Evolutionary conservation across 495 filamentous ascomycete genomes (phyloP).

Genomic region (Annulohypoxylon bovei): DNA sequence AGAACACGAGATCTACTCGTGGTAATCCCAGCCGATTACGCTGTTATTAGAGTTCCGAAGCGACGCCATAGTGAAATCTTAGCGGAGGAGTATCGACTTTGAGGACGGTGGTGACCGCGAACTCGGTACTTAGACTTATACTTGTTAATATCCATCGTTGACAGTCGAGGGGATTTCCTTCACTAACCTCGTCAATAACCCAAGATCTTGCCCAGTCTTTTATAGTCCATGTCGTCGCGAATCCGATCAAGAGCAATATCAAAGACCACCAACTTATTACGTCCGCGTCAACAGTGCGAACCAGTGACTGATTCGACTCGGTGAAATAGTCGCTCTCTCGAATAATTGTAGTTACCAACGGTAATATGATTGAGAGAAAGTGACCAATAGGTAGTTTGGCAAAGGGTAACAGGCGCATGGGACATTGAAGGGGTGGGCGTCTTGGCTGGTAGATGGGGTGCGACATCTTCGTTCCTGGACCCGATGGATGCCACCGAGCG

Average conservation of each 20-base stretch:
- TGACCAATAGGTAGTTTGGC: slow-evolving; percentile 20
- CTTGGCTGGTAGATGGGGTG: not conserved
- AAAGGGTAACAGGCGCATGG: slow-evolving; percentile 10
- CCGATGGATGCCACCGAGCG: not conserved
- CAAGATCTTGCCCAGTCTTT: slow-evolving; percentile 14
- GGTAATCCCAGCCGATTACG: not conserved
- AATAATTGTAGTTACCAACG: slow-evolving; percentile 22
- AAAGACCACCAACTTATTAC: slow-evolving; percentile 24
- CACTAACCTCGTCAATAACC: slow-evolving; percentile 11
- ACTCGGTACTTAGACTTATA: not conserved
- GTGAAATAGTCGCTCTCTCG: slow-evolving; percentile 18
- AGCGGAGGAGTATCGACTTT: not conserved
- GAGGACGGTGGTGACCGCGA: not conserved
- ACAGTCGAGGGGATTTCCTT: not conserved
- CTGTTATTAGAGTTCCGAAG: slow-evolving; percentile 8
- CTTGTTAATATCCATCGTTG: slow-evolving; percentile 2
- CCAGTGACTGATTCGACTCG: not conserved
- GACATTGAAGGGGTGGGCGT: not conserved
- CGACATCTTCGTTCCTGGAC: not conserved
- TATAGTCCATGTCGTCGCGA: slow-evolving; percentile 33
- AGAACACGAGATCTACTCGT: not conserved
- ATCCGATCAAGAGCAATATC: slow-evolving; percentile 25
- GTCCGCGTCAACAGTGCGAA: not conserved
- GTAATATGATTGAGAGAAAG: slow-evolving; percentile 23
- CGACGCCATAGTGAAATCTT: slow-evolving; percentile 8